Evolutionary conservation across 1,284 basidiomycete species (phyloP).

Genomic region (Malassezia arunalokei): DNA sequence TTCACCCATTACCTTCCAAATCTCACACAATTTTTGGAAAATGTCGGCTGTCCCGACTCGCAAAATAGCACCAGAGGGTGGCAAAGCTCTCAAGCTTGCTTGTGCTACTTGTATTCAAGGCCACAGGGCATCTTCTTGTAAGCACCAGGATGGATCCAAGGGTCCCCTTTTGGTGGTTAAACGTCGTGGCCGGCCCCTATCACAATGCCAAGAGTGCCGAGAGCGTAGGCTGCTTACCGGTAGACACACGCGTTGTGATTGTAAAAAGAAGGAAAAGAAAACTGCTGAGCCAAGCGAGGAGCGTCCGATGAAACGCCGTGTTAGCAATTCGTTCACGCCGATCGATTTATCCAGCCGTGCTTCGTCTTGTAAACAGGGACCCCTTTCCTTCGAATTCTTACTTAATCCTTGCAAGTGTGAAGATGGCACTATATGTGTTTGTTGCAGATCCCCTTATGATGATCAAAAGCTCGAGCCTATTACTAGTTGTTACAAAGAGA

Average conservation of each 20-base stretch:
- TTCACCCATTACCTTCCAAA: too few relatives aligned
- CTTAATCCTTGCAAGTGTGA: conserved; percentile 34
- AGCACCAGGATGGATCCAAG: conserved; percentile 36
- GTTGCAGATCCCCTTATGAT: conserved; percentile 16
- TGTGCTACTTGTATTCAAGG: conserved; percentile 38
- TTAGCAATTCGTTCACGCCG: too few relatives aligned
- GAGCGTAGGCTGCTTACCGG: conserved; percentile 26
- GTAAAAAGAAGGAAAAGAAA: background rate
- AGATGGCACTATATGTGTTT: conserved; percentile 18
- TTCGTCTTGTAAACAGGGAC: background rate
- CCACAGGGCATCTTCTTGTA: conserved; percentile 33
- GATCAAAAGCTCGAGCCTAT: too few relatives aligned
- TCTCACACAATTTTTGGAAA: background rate
- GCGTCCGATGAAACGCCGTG: too few relatives aligned
- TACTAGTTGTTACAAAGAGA: too few relatives aligned
- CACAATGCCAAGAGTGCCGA: conserved; percentile 33
- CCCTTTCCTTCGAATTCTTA: conserved; percentile 26
- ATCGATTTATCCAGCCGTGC: background rate
- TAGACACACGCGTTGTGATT: conserved; percentile 27
- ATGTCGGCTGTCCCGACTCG: background rate
- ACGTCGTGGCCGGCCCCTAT: conserved; percentile 29
- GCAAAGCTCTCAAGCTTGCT: conserved; percentile 26
- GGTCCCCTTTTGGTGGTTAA: conserved; percentile 30
- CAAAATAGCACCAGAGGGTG: background rate
- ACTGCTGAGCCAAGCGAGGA: background rate